phyloP scores from a whole-genome alignment of 495 filamentous ascomycete species.

The Penicillium daleae region DNA sequence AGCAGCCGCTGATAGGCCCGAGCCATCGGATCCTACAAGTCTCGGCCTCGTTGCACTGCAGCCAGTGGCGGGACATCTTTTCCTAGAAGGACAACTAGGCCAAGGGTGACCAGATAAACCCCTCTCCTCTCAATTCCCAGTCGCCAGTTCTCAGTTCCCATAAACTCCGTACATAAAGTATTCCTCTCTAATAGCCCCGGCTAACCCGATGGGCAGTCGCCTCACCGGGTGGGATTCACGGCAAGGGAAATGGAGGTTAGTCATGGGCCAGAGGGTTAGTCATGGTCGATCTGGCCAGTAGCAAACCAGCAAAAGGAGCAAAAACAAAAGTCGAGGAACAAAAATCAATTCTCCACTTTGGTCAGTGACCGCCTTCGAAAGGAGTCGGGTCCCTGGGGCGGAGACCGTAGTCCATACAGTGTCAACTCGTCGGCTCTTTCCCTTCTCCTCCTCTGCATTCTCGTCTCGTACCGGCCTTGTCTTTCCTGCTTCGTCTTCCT shows the following conservation, averaged over 20 bases:
- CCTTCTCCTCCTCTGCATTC: constrained; percentile 12
- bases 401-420: no score
- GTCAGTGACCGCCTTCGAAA: constrained; percentile 3
- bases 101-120: no score
- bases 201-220: neutral
- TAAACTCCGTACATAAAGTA: neutral
- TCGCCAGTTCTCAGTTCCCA: neutral
- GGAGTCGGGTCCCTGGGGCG: neutral
- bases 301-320: neutral
- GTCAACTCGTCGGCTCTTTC: constrained; percentile 15
- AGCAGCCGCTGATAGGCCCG: constrained; percentile 35
- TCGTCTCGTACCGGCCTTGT: constrained; percentile 11
- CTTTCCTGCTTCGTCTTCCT: constrained; percentile 5
- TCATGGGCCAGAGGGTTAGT: neutral
- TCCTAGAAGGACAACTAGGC: neutral
- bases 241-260: constrained; percentile 15
- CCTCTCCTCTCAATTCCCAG: neutral
- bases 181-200: neutral
- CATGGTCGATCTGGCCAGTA: neutral
- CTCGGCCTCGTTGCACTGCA: neutral
- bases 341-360: neutral
- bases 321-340: neutral
- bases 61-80: neutral
- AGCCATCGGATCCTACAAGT: neutral
- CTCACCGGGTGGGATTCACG: constrained; percentile 32